Base-by-base conservation (phyloP, 2,329 filamentous ascomycete genomes). In the Colletotrichum tofieldiae region DNA sequence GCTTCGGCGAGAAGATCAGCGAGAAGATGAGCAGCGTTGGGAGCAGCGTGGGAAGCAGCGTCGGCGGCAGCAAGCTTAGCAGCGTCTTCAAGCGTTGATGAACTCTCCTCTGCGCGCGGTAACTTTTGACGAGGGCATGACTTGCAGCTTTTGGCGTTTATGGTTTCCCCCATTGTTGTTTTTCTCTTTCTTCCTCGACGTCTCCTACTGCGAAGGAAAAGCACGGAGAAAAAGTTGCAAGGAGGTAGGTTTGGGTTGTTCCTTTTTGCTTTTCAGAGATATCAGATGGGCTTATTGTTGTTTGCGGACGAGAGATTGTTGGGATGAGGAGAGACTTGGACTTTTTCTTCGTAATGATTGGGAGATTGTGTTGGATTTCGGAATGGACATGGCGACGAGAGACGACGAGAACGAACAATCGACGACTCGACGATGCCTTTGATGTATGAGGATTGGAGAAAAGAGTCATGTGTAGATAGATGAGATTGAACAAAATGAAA, bases 1-100 rank as follows among this genome's bases (percentile, higher is more conserved):
- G 85, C 79, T 77, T 84, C 63, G 84, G 86, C 18, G 83, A 84
- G 6, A 82, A 82, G 70, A 77, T 87, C 65, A 85, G 81, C 73
- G 85, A 86, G 56, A 87, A 84, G 43, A 81, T 88, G 76, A 89
- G 85, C 77, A 87, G 84, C 56, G 82, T 88, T 20, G 84, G 82
- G 32, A 87, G 83, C 75, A 87, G 81, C 62, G 78, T 85, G 51
- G 79, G 80, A 70, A 80, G 79, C 60, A 70, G 71, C 32, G 67
- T 72, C 56, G 73, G 72, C 16, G 70, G 65, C 5, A 72, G 70
- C 47, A 37, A 55, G 29, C 66, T 72, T 16, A 60, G 70, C 54
- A 70, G 67, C 54, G 54, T 61, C 7, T 72, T 72, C 41, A 43
- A 60, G 29, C 70, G 70, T 6, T 70, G 65, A 72, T 43, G 5